Percentiles rank a stretch among this genome's conserved stretches.
phyloP scores from a whole-genome alignment of 345 rosid species.

The Rhodomyrtus tomentosa region DNA sequence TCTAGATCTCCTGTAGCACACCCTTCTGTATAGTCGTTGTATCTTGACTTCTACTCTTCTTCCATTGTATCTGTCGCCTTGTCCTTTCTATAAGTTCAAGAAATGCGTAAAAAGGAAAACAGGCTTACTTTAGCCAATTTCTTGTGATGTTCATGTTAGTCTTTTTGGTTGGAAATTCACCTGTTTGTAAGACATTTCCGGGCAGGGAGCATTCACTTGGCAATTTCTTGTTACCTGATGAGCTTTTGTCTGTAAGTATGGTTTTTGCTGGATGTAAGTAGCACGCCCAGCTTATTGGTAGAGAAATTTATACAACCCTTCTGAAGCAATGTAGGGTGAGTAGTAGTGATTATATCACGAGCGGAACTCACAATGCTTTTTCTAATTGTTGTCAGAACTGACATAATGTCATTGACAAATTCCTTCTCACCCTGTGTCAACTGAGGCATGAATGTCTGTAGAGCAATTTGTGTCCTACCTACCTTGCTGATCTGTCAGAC shows the following conservation, averaged over 20 bases:
- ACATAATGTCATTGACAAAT: not conserved
- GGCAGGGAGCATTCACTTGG: not conserved
- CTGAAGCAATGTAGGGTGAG: not conserved
- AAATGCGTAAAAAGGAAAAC: not conserved
- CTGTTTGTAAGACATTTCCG: not conserved
- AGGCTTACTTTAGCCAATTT: not conserved
- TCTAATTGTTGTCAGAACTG: not conserved
- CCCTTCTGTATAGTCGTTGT: not conserved
- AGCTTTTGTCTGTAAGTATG: not conserved
- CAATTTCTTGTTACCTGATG: not conserved
- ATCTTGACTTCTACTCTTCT: not conserved
- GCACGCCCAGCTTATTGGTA: not conserved
- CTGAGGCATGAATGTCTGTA: not conserved
- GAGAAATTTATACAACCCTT: not conserved
- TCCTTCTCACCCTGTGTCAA: not conserved
- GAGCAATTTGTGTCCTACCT: not conserved
- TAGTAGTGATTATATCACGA: not conserved
- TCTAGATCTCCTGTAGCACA: not conserved
- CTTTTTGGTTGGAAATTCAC: not conserved
- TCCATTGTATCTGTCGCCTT: not conserved
- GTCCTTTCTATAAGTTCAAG: not conserved
- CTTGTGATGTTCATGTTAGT: not conserved
- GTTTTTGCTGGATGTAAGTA: not conserved
- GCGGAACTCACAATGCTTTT: not conserved
- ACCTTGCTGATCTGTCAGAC: not conserved